A percentile compares a stretch with the other conserved stretches of the same genome.
phyloP scores from a whole-genome alignment of 805 yeast genomes.

The Wickerhamomyces alni region DNA sequence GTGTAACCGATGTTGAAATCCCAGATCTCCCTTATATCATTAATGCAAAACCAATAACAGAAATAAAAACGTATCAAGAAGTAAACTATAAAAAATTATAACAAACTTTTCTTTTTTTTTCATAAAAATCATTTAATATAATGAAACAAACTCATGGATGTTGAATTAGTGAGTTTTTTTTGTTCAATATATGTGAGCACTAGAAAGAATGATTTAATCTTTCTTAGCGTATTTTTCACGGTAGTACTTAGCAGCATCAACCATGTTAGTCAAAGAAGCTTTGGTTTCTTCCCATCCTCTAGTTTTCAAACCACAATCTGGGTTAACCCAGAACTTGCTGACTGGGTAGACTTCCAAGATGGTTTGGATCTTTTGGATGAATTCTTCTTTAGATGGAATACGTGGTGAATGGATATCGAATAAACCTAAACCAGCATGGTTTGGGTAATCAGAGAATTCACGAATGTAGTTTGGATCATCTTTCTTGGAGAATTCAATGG shows the following conservation, averaged over 20 bases:
- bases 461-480: conserved; percentile 97
- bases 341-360: conserved; percentile 97
- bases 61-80: conserved; percentile 13
- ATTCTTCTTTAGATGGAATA: conserved; percentile 96
- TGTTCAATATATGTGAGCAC: not conserved
- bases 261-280: conserved; percentile 96
- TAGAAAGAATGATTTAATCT: conserved; percentile 4
- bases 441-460: conserved; percentile 97
- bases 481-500: conserved; percentile 99
- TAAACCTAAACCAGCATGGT: conserved; percentile 99
- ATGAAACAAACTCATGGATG: conserved; percentile 11
- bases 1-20: conserved; percentile 42
- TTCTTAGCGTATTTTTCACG: conserved; percentile 40
- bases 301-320: conserved; percentile 99
- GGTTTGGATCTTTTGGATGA: conserved; percentile 86
- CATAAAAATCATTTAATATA: conserved; percentile 7
- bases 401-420: conserved; percentile 99
- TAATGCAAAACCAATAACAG: conserved; percentile 24
- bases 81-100: conserved; percentile 7
- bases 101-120: not conserved
- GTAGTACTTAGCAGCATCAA: conserved; percentile 96
- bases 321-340: conserved; percentile 99
- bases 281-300: conserved; percentile 99
- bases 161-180: conserved; percentile 17
- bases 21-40: conserved; percentile 21